Evolutionary conservation across 768 basidiomycete genomes (phyloP).

Genomic region (Lyophyllum shimeji): DNA sequence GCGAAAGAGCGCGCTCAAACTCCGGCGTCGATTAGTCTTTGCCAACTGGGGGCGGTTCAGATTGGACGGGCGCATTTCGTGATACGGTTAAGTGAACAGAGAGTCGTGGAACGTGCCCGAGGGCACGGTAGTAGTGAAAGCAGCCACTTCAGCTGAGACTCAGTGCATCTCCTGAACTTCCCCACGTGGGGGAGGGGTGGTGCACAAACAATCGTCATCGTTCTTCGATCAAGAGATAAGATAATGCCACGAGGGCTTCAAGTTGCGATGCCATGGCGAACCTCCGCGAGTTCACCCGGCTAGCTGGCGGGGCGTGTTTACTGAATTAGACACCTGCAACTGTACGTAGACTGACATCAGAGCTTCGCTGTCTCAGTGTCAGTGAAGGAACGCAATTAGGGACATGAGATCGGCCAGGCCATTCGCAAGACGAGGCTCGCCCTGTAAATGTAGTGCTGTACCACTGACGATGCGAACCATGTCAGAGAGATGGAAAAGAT

Average conservation of each 20-base stretch:
- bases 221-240: background rate
- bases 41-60: slow-evolving; percentile 9
- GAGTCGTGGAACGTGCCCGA: background rate
- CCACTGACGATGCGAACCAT: slow-evolving; percentile 34
- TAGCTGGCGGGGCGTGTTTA: too few species aligned
- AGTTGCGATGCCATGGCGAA: too few species aligned
- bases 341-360: too few species aligned
- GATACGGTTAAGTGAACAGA: background rate
- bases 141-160: slow-evolving; percentile 1
- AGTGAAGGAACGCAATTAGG: slow-evolving; percentile 22
- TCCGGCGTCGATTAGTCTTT: slow-evolving; percentile 21
- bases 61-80: slow-evolving; percentile 7
- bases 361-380: too few species aligned
- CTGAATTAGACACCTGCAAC: too few species aligned
- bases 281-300: too few species aligned
- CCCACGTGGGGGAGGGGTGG: background rate
- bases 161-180: background rate
- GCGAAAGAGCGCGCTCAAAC: slow-evolving; percentile 34
- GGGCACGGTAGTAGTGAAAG: background rate
- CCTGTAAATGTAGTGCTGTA: slow-evolving; percentile 78
- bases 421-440: slow-evolving; percentile 39
- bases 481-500: slow-evolving; percentile 9
- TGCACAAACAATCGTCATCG: background rate
- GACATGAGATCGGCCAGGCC: slow-evolving; percentile 16
- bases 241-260: too few species aligned